Evolutionary conservation across 176 grass and related monocot species (phyloP), one percentile per base, ranked within the genome.

Genomic region (Poa annua): DNA sequence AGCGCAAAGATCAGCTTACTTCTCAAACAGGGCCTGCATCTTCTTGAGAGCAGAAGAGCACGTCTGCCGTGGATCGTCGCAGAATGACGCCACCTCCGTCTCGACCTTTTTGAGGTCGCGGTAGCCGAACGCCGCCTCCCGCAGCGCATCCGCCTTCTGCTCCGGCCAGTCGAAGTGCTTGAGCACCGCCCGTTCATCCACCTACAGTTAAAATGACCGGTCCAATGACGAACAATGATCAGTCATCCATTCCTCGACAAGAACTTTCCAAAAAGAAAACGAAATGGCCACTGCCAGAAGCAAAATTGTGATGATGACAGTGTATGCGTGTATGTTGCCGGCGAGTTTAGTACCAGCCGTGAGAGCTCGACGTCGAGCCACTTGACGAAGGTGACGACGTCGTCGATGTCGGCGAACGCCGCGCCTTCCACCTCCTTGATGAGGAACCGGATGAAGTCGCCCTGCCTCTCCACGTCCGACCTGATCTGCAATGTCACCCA

Each of bases 131-230:
- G 93, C 96, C 2, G 96, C 96, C 80, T 96, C 96, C 0, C 96
- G 93, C 20, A 99, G 77, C 0, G 96, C 96, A 9, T 99, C 96
- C 2, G 93, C 93, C 90, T 96, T 99, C 51, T 90, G 83, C 78
- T 99, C 96, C 8, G 96, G 96, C 96, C 96, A 99, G 29, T 96
- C 91, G 50, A 99, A 99, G 74, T 99, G 96, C 88, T 99, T 99
- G 59, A 99, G 78, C 87, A 99, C 93, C 2, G 93, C 93, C 47
- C 96, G 87, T 42, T 99, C 96, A 26, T 96, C 96, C 61, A 99
- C 96, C 96, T 99, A 74, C 4, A 1, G 34, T 16, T 6, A 36
- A 16, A 17, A 4, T 32, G 44, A 47, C 44, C 11, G 11, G 12
- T 47, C 44, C 9, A 12, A 47, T 25, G 11, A 16, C 5, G 67